Base-by-base conservation (phyloP, 345 rosid species). In the Turnera subulata region DNA sequence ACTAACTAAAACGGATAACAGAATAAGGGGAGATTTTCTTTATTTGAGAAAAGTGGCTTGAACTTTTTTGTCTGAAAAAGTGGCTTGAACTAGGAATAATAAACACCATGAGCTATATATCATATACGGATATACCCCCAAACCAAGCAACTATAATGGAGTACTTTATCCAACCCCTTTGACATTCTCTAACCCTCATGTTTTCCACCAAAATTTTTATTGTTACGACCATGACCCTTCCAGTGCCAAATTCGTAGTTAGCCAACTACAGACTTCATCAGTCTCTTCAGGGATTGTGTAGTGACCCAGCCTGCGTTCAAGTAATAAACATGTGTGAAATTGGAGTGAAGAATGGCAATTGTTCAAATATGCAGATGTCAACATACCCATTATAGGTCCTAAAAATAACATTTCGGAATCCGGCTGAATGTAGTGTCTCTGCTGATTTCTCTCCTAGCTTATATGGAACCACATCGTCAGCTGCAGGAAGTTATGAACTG, bases 401-500 rank as follows among this genome's bases (percentile, higher is more conserved):
- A 24, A 79, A 79, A 0, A 43, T 65, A 32, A 76, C 74, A 59
- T 76, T 53, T 48, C 56, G 66, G 55, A 82, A 85, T 45, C 91
- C 92, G 57, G 74, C 68, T 57, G 75, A 59, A 48, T 50, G 73
- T 46, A 85, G 73, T 25, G 64, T 26, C 16, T 74, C 77, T 5
- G 88, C 88, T 8, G 91, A 82, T 65, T 53, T 85, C 72, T 82
- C 82, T 40, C 88, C 91, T 19, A 67, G 80, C 24, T 35, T 55
- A 37, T 78, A 77, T 22, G 86, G 80, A 64, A 85, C 82, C 40
- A 82, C 88, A 71, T 85, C 88, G 45, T 85, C 91, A 29, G 64
- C 91, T 82, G 75, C 66, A 63, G 61, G 20, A 29, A 64, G 15
- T 22, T 13, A 43, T 26, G 22, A 59, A 51, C 11, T 40, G 5